These are phyloP conservation scores for Cytospora leucostoma DNA, from an alignment of 2,329 filamentous ascomycete genomes.

Conservation along the genomic window DNA sequence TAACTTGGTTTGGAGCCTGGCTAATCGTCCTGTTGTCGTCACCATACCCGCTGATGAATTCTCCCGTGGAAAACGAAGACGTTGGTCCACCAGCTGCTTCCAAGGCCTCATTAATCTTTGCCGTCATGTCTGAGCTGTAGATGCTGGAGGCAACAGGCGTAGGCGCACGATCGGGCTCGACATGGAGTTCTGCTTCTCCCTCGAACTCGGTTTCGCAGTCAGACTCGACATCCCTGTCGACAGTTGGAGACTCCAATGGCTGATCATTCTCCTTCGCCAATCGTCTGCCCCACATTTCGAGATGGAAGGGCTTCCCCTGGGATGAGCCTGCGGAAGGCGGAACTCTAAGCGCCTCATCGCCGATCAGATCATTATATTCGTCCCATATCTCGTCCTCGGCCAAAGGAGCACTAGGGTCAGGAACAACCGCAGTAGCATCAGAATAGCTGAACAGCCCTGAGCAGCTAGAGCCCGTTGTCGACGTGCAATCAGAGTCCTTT, in stretches of 20 bases:
- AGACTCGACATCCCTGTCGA: conserved; percentile 37
- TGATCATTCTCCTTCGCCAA: conserved; percentile 40
- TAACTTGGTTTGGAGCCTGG: conserved; percentile 27
- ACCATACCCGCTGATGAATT: conserved; percentile 45
- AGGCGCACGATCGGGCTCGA: conserved; percentile 30
- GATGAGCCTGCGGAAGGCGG: conserved; percentile 59
- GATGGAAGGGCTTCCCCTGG: conserved; percentile 56
- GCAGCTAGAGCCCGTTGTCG: conserved; percentile 63
- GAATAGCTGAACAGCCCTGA: conserved; percentile 63
- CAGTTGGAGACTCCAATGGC: conserved; percentile 51
- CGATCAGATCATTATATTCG: conserved; percentile 87
- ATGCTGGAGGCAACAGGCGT: conserved; percentile 49
- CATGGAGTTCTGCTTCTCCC: conserved; percentile 36
- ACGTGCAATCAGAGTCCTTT: conserved; percentile 61
- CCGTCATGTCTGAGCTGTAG: conserved; percentile 57
- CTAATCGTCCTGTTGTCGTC: conserved; percentile 34
- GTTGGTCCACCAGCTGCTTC: conserved; percentile 43
- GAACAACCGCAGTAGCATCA: conserved; percentile 67
- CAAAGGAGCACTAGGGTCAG: conserved; percentile 60
- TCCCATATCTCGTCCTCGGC: conserved; percentile 91
- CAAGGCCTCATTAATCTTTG: conserved; percentile 53
- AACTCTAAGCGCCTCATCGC: conserved; percentile 54
- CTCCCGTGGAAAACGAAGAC: conserved; percentile 45
- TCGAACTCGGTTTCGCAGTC: conserved; percentile 35
- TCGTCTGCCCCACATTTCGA: conserved; percentile 50